These are phyloP conservation scores for Aphanoascus verrucosus DNA, from an alignment of 2,329 filamentous ascomycete genomes.

Conservation along the genomic window DNA sequence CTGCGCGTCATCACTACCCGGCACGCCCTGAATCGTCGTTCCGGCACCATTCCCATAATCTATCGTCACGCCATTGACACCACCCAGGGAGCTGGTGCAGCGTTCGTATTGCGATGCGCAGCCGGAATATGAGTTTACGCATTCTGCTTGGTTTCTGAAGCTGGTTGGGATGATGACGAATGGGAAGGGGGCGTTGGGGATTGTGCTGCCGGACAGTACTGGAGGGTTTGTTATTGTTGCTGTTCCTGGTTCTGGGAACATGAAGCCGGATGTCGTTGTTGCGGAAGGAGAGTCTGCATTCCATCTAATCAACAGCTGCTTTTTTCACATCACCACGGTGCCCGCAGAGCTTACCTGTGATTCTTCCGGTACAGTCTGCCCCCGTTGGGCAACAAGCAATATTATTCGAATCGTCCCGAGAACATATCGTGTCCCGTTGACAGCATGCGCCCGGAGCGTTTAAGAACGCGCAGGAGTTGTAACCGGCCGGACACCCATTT, in stretches of 20 bases:
- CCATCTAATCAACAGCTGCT: conserved; percentile 18
- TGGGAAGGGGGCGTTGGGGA: conserved; percentile 42
- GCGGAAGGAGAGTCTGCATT: conserved; percentile 18
- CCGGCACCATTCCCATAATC: conserved; percentile 39
- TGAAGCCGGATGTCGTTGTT: conserved; percentile 23
- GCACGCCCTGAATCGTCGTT: conserved; percentile 38
- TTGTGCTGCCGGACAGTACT: conserved; percentile 31
- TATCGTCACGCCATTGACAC: conserved; percentile 44
- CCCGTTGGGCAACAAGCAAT: conserved; percentile 52
- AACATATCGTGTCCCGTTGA: conserved; percentile 42
- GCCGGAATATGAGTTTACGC: conserved; percentile 44
- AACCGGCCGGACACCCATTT: conserved; percentile 41
- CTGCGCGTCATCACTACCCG: conserved; percentile 32
- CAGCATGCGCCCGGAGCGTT: conserved; percentile 49
- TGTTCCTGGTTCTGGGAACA: conserved; percentile 27
- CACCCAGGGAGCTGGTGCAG: conserved; percentile 38
- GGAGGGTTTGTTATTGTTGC: conserved; percentile 23
- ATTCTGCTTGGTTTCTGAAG: conserved; percentile 42
- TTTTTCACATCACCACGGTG: conserved; percentile 3
- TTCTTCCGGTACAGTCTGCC: conserved; percentile 48
- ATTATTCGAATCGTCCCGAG: conserved; percentile 45
- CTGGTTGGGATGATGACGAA: conserved; percentile 45
- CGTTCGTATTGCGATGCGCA: conserved; percentile 40
- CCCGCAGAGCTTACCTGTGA: conserved; percentile 25
- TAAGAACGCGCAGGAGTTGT: conserved; percentile 43